Evolutionary conservation across 78 protist species (phyloP).

Genomic region (Isochrysis galbana): DNA sequence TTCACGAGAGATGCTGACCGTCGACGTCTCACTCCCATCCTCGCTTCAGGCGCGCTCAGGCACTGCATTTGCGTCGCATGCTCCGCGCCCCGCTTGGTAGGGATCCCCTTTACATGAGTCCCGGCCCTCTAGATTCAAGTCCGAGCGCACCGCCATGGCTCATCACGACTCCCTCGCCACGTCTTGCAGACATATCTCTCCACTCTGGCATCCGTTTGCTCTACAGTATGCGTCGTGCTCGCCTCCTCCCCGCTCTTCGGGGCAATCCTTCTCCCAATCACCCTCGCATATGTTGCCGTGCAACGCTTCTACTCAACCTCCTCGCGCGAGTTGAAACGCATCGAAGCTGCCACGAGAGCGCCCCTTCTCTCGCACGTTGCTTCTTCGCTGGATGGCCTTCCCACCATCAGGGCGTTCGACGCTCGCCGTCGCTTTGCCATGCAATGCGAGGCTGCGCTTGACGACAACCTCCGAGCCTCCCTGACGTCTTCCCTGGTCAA

Average conservation of each 20-base stretch:
- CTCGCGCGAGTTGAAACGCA: constrained; percentile 70
- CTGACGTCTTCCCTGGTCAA: not conserved
- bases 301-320: not conserved
- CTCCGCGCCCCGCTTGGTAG: too few relatives aligned
- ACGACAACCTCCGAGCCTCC: not conserved
- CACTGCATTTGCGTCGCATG: too few relatives aligned
- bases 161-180: too few relatives aligned
- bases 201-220: not conserved
- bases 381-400: not conserved
- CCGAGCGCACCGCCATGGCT: too few relatives aligned
- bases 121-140: too few relatives aligned
- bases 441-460: not conserved
- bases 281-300: not conserved
- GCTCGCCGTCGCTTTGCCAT: not conserved
- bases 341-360: constrained; percentile 31
- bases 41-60: not conserved
- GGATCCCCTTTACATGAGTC: too few relatives aligned
- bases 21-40: constrained; percentile 62
- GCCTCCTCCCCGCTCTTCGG: not conserved
- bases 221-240: not conserved
- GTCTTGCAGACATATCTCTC: too few relatives aligned
- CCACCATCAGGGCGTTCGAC: not conserved
- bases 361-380: not conserved
- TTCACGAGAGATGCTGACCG: constrained; percentile 66
- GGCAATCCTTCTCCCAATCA: not conserved